These are phyloP conservation scores for Aureobasidium sp. DNA, from an alignment of 2,329 filamentous ascomycete genomes.

Conservation along the genomic window DNA sequence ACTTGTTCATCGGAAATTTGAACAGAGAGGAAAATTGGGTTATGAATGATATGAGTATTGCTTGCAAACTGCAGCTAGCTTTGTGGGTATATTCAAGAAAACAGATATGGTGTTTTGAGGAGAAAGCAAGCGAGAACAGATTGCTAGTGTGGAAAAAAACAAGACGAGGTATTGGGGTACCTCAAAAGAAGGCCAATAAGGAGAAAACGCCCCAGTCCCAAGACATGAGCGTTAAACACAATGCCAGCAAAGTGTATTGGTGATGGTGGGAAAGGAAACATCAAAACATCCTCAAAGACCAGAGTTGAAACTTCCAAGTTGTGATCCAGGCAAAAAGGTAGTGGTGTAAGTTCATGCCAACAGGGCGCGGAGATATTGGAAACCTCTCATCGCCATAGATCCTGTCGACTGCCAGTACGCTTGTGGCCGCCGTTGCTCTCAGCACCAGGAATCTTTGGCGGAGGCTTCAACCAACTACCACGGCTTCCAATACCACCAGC, in stretches of 20 bases:
- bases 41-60: background rate
- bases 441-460: conserved; percentile 20
- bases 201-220: background rate
- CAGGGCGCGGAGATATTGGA: too few relatives aligned
- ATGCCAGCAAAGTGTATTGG: background rate
- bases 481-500: conserved; percentile 10
- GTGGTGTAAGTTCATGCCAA: too few relatives aligned
- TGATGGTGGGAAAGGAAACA: background rate
- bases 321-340: background rate
- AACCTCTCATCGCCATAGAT: conserved; percentile 27
- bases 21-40: too few relatives aligned
- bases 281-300: background rate
- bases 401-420: conserved; percentile 25
- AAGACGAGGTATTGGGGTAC: background rate
- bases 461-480: conserved; percentile 21
- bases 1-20: too few relatives aligned
- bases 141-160: background rate
- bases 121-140: background rate
- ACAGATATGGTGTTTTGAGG: background rate
- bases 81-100: background rate
- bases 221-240: background rate
- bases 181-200: background rate
- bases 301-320: background rate
- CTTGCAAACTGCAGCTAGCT: background rate
- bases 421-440: conserved; percentile 18